phyloP scores from a whole-genome alignment of 23 red algal species.

The Gracilariopsis chorda region DNA sequence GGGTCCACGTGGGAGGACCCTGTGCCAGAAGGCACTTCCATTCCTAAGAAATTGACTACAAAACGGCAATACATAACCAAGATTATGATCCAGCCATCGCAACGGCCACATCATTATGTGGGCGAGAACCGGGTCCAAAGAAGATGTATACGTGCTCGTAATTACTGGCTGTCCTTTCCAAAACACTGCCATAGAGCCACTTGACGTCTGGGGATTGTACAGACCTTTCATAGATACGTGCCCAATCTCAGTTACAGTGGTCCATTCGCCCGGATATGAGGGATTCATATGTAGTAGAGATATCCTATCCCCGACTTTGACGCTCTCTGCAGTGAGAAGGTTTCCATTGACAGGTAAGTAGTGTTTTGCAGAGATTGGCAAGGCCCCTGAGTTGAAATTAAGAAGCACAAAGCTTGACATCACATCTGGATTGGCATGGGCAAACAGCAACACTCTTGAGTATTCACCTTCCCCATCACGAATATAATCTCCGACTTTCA shows the following conservation, averaged over 20 bases:
- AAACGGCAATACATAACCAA: background rate
- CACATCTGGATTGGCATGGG: conserved; percentile 17
- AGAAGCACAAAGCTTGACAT: conserved; percentile 5
- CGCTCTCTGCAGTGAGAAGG: background rate
- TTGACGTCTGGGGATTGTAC: conserved; percentile 58
- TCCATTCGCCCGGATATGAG: background rate
- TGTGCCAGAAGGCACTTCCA: background rate
- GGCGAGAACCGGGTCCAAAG: background rate
- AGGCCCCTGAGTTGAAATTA: background rate
- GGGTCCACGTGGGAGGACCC: background rate
- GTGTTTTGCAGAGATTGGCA: conserved; percentile 1
- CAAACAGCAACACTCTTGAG: conserved; percentile 38
- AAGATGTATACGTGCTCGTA: conserved; percentile 26
- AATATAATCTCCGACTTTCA: conserved; percentile 50
- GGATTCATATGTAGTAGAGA: background rate
- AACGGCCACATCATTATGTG: conserved; percentile 8
- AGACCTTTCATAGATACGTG: conserved; percentile 6
- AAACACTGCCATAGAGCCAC: conserved; percentile 30
- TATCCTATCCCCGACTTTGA: background rate
- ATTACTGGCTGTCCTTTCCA: conserved; percentile 15
- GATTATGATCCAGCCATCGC: background rate
- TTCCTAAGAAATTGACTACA: background rate
- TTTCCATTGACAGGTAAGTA: background rate
- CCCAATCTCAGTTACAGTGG: background rate
- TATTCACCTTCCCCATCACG: background rate